phyloP scores from a whole-genome alignment of 106 monocot species.

The Apostasia shenzhenica region DNA sequence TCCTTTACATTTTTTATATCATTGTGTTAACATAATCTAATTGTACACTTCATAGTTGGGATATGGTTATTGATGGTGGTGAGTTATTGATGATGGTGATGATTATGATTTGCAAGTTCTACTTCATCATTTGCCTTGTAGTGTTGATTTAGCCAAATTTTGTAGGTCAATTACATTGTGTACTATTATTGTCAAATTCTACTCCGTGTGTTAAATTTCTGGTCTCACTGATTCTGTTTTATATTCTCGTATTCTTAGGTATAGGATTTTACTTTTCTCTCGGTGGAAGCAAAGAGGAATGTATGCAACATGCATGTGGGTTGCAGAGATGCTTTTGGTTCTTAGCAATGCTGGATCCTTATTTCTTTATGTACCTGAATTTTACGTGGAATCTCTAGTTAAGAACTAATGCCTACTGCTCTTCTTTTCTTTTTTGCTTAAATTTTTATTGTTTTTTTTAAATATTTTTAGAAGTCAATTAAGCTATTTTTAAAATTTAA shows the following conservation, averaged over 20 bases:
- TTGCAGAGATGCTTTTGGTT: slow-evolving; percentile 73
- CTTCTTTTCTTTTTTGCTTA: neutral
- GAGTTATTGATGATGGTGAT: no score
- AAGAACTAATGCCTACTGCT: neutral
- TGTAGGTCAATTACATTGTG: no score
- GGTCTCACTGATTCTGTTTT: slow-evolving; percentile 4
- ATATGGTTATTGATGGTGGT: no score
- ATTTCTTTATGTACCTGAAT: slow-evolving; percentile 83
- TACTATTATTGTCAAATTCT: no score
- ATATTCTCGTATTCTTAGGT: slow-evolving; percentile 39
- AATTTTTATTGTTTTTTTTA: neutral
- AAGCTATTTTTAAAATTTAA: no score
- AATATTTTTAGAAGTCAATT: neutral
- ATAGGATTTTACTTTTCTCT: slow-evolving; percentile 72
- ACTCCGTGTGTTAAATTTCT: neutral
- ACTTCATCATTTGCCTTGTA: no score
- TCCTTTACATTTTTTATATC: no score
- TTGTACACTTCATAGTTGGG: no score
- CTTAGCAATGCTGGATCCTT: slow-evolving; percentile 57
- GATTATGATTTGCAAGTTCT: no score
- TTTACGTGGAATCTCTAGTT: slow-evolving; percentile 90
- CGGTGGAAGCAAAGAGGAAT: slow-evolving; percentile 95
- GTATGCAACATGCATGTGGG: slow-evolving; percentile 97
- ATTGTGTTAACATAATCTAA: no score
- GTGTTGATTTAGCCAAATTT: no score